Percentiles rank a stretch among this genome's conserved stretches.
Conservation (phyloP, 106 monocot species). For the Platanthera zijinensis region DNA sequence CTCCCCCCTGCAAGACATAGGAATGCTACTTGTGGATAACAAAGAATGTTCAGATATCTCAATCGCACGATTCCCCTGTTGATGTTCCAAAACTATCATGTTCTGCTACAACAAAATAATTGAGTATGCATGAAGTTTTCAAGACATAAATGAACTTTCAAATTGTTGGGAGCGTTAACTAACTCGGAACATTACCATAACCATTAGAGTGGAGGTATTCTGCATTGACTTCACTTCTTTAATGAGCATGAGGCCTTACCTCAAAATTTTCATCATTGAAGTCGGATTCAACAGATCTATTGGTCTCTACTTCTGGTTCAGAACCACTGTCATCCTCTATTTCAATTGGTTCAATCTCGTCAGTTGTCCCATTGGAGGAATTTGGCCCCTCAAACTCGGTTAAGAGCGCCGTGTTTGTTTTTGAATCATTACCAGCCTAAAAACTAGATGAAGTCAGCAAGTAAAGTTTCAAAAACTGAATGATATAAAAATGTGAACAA, state of each 20-base stretch:
- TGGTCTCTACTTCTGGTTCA: not conserved
- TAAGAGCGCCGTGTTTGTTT: constrained; percentile 7
- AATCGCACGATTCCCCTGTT: constrained; percentile 2
- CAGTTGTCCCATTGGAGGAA: not conserved
- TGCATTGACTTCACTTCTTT: constrained; percentile 33
- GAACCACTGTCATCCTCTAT: not conserved
- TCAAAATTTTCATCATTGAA: constrained; percentile 1
- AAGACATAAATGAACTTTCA: constrained; percentile 4
- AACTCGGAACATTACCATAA: not conserved
- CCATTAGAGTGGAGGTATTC: constrained; percentile 7
- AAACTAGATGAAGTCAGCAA: constrained; percentile 6
- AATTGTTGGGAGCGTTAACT: not conserved
- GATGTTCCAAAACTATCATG: not conserved
- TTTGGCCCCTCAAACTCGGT: constrained; percentile 2
- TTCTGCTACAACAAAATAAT: constrained; percentile 16
- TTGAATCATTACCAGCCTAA: constrained; percentile 19
- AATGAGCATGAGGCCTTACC: constrained; percentile 13
- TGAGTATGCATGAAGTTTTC: constrained; percentile 1
- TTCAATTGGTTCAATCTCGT: not conserved
- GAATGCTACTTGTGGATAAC: not conserved
- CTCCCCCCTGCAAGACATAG: constrained; percentile 3
- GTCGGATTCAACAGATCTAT: not conserved
- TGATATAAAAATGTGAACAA: constrained; percentile 2
- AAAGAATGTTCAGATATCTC: not conserved
- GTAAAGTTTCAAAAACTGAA: not conserved